These are phyloP conservation scores for Lathyrus sativus DNA, from an alignment of 306 rosid species.

Conservation along the genomic window DNA sequence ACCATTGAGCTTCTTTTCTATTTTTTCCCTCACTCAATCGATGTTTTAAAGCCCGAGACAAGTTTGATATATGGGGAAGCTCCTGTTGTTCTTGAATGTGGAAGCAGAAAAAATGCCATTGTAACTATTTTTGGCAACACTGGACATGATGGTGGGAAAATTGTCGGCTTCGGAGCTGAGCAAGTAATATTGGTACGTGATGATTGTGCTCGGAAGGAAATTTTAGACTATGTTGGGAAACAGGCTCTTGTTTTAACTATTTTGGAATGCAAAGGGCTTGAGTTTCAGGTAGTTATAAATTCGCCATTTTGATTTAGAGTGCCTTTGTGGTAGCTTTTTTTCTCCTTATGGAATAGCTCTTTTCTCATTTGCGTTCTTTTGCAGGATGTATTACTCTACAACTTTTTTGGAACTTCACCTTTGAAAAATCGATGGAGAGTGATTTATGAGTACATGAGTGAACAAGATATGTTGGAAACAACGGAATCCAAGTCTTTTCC, in stretches of 20 bases:
- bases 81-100: constrained; percentile 63
- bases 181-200: constrained; percentile 85
- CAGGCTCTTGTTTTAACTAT: constrained; percentile 78
- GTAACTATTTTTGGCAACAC: constrained; percentile 65
- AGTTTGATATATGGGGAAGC: constrained; percentile 71
- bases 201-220: constrained; percentile 52
- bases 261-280: constrained; percentile 86
- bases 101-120: constrained; percentile 60
- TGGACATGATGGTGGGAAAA: constrained; percentile 41
- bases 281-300: constrained; percentile 63
- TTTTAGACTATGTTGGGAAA: constrained; percentile 57
- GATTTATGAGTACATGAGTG: constrained; percentile 63
- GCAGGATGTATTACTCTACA: constrained; percentile 74
- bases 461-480: constrained; percentile 56
- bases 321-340: too few relatives aligned
- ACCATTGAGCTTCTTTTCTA: constrained; percentile 63
- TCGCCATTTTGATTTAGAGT: background rate
- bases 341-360: too few relatives aligned
- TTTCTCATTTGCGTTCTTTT: background rate
- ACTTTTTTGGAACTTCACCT: constrained; percentile 73
- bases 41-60: constrained; percentile 68
- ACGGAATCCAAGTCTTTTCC: constrained; percentile 35
- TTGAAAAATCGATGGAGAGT: constrained; percentile 70
- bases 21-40: constrained; percentile 71
- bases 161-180: constrained; percentile 82